These are phyloP conservation scores for Porodaedalea pini DNA, from an alignment of 1,284 basidiomycete genomes.

Conservation along the genomic window DNA sequence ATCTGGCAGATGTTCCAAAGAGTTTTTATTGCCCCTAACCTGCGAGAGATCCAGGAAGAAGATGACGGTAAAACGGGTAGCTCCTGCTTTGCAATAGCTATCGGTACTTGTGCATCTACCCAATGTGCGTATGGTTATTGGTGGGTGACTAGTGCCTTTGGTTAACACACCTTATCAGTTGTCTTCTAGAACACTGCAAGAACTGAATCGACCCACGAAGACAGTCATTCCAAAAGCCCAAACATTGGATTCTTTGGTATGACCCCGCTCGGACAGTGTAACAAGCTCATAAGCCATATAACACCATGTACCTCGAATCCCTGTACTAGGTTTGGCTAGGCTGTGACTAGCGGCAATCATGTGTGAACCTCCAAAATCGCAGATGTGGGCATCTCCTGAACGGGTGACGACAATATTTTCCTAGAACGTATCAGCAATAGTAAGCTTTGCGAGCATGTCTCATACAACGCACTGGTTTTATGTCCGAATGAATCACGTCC, in stretches of 20 bases:
- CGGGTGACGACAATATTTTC: slow-evolving; percentile 4
- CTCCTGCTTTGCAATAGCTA: background rate
- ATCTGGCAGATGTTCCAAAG: no score
- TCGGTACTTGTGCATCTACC: background rate
- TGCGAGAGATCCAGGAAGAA: no score
- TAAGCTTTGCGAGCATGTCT: background rate
- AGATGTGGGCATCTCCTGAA: background rate
- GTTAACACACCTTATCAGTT: no score
- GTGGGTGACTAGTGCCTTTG: no score
- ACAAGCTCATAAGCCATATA: slow-evolving; percentile 4
- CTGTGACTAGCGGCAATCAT: background rate
- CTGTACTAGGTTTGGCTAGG: background rate
- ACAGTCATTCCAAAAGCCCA: slow-evolving; percentile 14
- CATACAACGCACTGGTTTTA: background rate
- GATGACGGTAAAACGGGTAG: background rate
- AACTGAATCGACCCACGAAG: background rate
- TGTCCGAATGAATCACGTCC: slow-evolving; percentile 3
- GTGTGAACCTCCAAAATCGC: slow-evolving; percentile 9
- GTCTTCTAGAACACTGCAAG: background rate
- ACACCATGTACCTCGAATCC: background rate
- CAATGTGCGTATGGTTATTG: no score
- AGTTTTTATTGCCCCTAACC: no score
- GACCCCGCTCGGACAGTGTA: background rate
- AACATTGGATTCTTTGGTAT: slow-evolving; percentile 8
- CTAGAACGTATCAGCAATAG: background rate